Evolutionary conservation across 108 stramenopile genomes (phyloP), one percentile per base, ranked within the genome.

Genomic region (Poteriospumella lacustris): DNA sequence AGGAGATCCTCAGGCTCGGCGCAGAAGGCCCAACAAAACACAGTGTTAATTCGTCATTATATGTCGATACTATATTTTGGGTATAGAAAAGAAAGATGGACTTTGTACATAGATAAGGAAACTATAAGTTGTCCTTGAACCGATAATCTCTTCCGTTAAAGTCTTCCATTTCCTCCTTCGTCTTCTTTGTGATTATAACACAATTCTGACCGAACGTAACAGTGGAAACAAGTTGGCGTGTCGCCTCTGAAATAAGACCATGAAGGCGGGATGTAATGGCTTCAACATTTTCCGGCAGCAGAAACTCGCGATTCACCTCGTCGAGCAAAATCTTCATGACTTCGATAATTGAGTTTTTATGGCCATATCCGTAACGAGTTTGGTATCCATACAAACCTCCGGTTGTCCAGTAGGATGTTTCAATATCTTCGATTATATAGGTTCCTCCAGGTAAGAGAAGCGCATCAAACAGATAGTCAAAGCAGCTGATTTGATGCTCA

Each of bases 381-480:
- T 0, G 39, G 64, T 80, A 39, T 31, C 75, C 75, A 39, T 76
- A 80, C 31, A 80, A 28, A 15, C 52, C 31, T 12, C 39, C 42
- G 26, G n/a, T 2, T 19, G 58, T 59, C 80, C 80, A 80, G 59
- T 62, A 80, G 24, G 73, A 76, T 29, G 80, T 80, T 40, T 80
- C 80, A 28, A 80, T 39, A 58, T 80, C 80, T 72, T 80, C 80
- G 31, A 80, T 76, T 15, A 76, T 70, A 39, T 80, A 80, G 36
- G 42, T 44, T 1, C 75, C 80, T 2, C 80, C 80, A 43, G 19
- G 29, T 33, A n/a, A 24, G n/a, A 80, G 52, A 9, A 73, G 42
- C 12, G 24, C 2, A 56, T 36, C 58, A 0, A 81, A 81, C 12
- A 77, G 29, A 38, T 26, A 60, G 26, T 77, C 42, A 59, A 81